Conservation (phyloP, 2,329 filamentous ascomycete genomes). For the Simplicillium sp. region DNA sequence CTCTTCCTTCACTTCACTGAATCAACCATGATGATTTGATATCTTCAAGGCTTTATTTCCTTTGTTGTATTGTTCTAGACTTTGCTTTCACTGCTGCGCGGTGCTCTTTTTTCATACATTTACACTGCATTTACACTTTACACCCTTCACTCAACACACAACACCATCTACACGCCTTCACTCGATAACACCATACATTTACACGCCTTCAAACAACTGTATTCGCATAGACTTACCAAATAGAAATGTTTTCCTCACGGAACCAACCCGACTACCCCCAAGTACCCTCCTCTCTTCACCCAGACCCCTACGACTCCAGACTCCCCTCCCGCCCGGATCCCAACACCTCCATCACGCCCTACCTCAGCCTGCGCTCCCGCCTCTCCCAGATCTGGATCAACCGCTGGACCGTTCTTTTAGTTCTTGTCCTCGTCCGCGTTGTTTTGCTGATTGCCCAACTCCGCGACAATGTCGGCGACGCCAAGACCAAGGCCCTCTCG, state of each 20-base stretch:
- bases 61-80: no score
- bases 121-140: no score
- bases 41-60: no score
- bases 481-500: conserved; percentile 72
- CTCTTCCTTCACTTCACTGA: conserved; percentile 2
- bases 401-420: conserved; percentile 83
- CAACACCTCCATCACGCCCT: conserved; percentile 70
- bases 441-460: conserved; percentile 67
- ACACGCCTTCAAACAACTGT: no score
- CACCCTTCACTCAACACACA: no score
- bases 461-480: conserved; percentile 63
- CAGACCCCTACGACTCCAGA: conserved; percentile 25
- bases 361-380: conserved; percentile 79
- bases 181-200: no score
- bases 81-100: no score
- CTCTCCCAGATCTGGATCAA: conserved; percentile 97
- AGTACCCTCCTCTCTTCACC: conserved; percentile 26
- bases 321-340: conserved; percentile 37
- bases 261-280: conserved; percentile 20
- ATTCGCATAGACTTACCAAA: no score
- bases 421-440: conserved; percentile 75
- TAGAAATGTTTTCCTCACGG: no score
- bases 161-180: no score
- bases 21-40: neutral
- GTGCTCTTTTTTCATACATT: no score